phyloP scores from a whole-genome alignment of 2,329 filamentous ascomycete species.

The Trichoderma guizhouense region DNA sequence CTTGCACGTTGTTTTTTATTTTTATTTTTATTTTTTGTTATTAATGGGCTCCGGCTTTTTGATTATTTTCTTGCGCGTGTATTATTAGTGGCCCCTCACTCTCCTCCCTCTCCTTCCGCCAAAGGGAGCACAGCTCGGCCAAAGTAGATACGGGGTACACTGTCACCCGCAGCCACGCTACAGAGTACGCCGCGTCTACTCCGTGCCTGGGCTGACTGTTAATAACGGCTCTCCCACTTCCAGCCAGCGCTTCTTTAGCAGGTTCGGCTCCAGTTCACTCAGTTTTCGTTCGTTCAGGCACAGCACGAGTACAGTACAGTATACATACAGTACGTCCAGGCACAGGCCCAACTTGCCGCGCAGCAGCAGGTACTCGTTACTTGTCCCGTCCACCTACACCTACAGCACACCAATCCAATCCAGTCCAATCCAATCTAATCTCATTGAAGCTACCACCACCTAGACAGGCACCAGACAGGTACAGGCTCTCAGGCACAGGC shows the following conservation, averaged over 20 bases:
- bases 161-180: background rate
- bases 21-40: background rate
- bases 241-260: background rate
- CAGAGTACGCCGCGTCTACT: background rate
- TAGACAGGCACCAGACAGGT: background rate
- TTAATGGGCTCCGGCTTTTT: background rate
- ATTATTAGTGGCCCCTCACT: conserved; percentile 4
- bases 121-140: background rate
- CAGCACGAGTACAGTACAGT: background rate
- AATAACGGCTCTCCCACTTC: background rate
- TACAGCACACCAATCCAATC: background rate
- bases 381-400: background rate
- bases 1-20: background rate
- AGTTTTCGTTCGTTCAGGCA: background rate
- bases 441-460: background rate
- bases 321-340: background rate
- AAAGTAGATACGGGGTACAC: background rate
- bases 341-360: background rate
- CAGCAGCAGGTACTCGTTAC: background rate
- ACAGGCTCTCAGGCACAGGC: background rate
- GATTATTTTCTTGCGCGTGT: conserved; percentile 8
- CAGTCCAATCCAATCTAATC: background rate
- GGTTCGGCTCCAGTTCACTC: background rate
- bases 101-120: background rate
- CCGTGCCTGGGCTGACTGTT: background rate